Evolutionary conservation across 2,329 filamentous ascomycete genomes (phyloP).

Genomic region (Didymella arachidicola): DNA sequence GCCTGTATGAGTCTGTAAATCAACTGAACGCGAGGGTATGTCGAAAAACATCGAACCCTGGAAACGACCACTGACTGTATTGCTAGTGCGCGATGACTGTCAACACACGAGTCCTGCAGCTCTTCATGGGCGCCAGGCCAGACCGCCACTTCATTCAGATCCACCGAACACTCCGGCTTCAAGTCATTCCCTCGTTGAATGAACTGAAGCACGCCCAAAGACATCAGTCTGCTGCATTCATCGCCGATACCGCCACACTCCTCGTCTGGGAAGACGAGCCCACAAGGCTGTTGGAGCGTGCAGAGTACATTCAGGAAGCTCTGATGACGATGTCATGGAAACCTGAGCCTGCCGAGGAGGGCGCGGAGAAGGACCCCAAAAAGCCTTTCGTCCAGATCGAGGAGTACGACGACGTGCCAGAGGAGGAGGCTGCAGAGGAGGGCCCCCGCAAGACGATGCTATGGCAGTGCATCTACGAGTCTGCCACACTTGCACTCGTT

Average conservation of each 20-base stretch:
- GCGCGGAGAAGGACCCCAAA: conserved; percentile 46
- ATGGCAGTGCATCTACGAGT: conserved; percentile 63
- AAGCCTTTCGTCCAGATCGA: conserved; percentile 23
- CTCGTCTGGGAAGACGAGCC: conserved; percentile 86
- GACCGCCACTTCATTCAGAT: conserved; percentile 65
- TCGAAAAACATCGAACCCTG: not conserved
- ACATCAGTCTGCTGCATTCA: conserved; percentile 56
- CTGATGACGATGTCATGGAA: conserved; percentile 76
- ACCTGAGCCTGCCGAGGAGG: conserved; percentile 52
- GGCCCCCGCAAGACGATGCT: conserved; percentile 61
- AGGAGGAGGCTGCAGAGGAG: conserved; percentile 27
- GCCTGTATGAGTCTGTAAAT: conserved; percentile 60
- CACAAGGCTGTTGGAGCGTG: conserved; percentile 72
- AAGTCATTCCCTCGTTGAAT: conserved; percentile 66
- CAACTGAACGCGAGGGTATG: conserved; percentile 63
- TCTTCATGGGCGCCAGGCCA: conserved; percentile 61
- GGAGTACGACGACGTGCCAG: conserved; percentile 29
- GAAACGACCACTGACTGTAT: not conserved
- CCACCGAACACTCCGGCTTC: conserved; percentile 64
- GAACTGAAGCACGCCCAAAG: conserved; percentile 70
- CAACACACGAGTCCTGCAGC: conserved; percentile 69
- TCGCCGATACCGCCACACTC: conserved; percentile 73
- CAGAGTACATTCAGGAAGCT: conserved; percentile 76
- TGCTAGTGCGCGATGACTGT: conserved; percentile 71
- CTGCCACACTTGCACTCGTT: conserved; percentile 61